These are phyloP conservation scores for Epicoccum nigrum DNA, from an alignment of 2,329 filamentous ascomycete genomes.

Conservation along the genomic window DNA sequence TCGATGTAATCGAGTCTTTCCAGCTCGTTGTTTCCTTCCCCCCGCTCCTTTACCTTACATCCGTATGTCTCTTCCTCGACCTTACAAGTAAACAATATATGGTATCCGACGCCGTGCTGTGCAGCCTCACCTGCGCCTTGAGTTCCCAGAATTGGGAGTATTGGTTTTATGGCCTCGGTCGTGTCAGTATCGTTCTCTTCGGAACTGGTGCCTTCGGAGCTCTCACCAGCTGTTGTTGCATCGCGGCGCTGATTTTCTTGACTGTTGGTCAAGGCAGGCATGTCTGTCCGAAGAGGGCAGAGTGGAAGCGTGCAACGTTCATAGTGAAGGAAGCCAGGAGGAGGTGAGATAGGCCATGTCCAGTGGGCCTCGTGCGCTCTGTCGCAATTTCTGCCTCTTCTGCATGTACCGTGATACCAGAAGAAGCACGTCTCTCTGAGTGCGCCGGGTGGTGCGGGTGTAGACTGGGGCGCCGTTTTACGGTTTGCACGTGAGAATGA, in stretches of 20 bases:
- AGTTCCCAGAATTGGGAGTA: neutral
- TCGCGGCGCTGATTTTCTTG: neutral
- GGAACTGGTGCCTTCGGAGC: neutral
- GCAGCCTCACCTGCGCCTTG: no score
- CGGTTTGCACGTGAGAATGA: neutral
- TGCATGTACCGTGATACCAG: constrained; percentile 35
- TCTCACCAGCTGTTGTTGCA: constrained; percentile 8
- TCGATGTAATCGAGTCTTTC: constrained; percentile 7
- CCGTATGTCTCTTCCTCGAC: neutral
- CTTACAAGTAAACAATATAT: no score
- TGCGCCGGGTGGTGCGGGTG: constrained; percentile 13
- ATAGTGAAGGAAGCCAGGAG: constrained; percentile 25
- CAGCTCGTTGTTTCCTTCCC: neutral
- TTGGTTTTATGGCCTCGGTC: neutral
- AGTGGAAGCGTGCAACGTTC: constrained; percentile 23
- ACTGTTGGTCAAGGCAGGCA: constrained; percentile 7
- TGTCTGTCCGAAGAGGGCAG: constrained; percentile 27
- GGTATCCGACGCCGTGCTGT: no score
- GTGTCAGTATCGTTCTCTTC: constrained; percentile 5
- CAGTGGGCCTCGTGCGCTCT: constrained; percentile 24
- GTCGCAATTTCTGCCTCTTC: constrained; percentile 13
- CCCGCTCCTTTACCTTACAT: neutral
- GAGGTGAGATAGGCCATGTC: constrained; percentile 30
- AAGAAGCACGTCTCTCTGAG: constrained; percentile 36
- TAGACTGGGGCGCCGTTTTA: neutral